Evolutionary conservation across 495 filamentous ascomycete species (phyloP).

Genomic region (Talaromyces wortmannii): DNA sequence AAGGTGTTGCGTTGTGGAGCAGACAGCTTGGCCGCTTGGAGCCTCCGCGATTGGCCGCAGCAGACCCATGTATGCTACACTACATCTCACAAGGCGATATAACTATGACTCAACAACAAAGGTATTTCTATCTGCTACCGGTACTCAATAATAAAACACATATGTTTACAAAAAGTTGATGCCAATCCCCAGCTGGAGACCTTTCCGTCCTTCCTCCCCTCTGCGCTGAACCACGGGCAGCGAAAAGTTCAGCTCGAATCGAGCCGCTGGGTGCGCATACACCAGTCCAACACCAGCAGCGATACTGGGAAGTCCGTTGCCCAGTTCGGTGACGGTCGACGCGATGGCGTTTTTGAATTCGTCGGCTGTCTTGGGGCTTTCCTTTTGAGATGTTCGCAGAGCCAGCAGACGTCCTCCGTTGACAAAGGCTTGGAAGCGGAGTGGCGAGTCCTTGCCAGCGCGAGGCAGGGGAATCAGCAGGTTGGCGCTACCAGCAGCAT

Average conservation of each 20-base stretch:
- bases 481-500: slow-evolving; percentile 78
- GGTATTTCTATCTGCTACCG: background rate
- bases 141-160: background rate
- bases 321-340: slow-evolving; percentile 55
- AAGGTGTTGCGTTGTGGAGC: slow-evolving; percentile 4
- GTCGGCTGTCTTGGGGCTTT: slow-evolving; percentile 40
- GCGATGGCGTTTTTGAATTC: slow-evolving; percentile 47
- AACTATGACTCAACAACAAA: background rate
- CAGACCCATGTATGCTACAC: background rate
- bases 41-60: slow-evolving; percentile 1
- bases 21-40: slow-evolving; percentile 5
- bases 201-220: slow-evolving; percentile 84
- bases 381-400: slow-evolving; percentile 51
- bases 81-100: too few species aligned
- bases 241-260: slow-evolving; percentile 94
- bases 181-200: slow-evolving; percentile 85
- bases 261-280: slow-evolving; percentile 84
- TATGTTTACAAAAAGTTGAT: slow-evolving; percentile 76
- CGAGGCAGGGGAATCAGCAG: slow-evolving; percentile 78
- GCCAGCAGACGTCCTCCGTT: slow-evolving; percentile 84
- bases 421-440: slow-evolving; percentile 82
- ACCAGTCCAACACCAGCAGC: slow-evolving; percentile 86
- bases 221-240: slow-evolving; percentile 73
- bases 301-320: slow-evolving; percentile 71
- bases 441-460: slow-evolving; percentile 68